A percentile compares a stretch with the other conserved stretches of the same genome.
These are phyloP conservation scores for Chaetomium globosum DNA, from an alignment of 2,329 filamentous ascomycete genomes.

Conservation along the genomic window DNA sequence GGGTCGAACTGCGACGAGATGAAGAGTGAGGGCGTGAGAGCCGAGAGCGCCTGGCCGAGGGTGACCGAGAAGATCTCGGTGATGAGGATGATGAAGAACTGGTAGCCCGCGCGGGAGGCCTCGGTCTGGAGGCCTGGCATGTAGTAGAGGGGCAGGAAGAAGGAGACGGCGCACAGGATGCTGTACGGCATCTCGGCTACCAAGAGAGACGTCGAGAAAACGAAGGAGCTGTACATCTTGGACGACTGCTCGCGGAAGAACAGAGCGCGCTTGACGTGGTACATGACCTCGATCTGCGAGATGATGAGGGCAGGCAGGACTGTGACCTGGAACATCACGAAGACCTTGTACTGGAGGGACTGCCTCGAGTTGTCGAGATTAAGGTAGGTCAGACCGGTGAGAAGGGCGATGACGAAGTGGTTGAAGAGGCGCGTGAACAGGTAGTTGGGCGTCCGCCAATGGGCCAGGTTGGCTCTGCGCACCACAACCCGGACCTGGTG, in stretches of 20 bases:
- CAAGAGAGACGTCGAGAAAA: conserved; percentile 77
- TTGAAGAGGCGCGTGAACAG: conserved; percentile 86
- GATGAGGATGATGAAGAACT: conserved; percentile 82
- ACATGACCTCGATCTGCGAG: conserved; percentile 81
- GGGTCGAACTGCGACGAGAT: conserved; percentile 80
- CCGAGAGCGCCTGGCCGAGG: conserved; percentile 73
- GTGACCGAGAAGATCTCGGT: conserved; percentile 85
- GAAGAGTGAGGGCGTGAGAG: conserved; percentile 76
- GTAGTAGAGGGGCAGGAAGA: conserved; percentile 84
- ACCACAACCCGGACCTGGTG: conserved; percentile 80
- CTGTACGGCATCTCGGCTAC: conserved; percentile 83
- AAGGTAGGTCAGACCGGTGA: conserved; percentile 79
- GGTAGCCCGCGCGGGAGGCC: conserved; percentile 72
- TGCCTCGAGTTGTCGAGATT: conserved; percentile 74
- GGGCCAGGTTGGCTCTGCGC: conserved; percentile 72
- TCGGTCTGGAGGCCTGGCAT: conserved; percentile 72
- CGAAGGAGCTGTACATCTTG: conserved; percentile 82
- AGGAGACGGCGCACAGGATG: conserved; percentile 74
- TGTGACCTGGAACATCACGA: conserved; percentile 87
- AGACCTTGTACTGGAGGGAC: conserved; percentile 81
- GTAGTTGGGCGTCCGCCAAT: conserved; percentile 87
- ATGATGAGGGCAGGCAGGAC: conserved; percentile 83
- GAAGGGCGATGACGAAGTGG: conserved; percentile 74
- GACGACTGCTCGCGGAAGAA: conserved; percentile 84
- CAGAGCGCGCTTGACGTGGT: conserved; percentile 75